Evolutionary conservation across 257 asterid genomes (phyloP).

Genomic region (Solanum okadae): DNA sequence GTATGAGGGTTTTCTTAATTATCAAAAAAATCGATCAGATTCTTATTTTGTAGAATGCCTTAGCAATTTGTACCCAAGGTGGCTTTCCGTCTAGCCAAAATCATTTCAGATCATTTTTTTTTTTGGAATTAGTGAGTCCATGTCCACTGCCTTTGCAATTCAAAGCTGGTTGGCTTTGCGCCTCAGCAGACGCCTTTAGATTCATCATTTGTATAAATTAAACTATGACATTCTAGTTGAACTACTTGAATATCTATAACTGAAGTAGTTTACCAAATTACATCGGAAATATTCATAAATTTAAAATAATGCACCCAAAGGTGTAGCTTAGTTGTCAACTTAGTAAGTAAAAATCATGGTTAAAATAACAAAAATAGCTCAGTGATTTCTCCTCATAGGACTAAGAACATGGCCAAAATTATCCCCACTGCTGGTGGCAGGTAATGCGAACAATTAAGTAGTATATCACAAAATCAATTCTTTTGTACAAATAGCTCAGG

Average conservation of each 20-base stretch:
- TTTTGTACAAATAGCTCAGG: not conserved
- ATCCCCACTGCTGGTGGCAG: not conserved
- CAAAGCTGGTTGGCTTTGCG: not conserved
- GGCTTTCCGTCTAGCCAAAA: not conserved
- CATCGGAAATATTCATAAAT: not conserved
- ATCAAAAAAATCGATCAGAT: not conserved
- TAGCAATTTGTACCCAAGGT: not conserved
- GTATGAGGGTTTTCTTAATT: not conserved
- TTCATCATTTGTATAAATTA: not conserved
- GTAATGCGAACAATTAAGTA: not conserved
- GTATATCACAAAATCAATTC: not conserved
- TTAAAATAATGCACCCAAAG: not conserved
- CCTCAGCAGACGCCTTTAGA: not conserved
- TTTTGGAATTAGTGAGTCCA: not conserved
- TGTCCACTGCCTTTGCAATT: not conserved
- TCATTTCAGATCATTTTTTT: not conserved
- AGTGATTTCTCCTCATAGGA: not conserved
- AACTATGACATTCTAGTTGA: not conserved
- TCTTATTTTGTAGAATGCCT: not conserved
- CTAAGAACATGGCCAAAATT: not conserved
- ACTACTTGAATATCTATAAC: not conserved
- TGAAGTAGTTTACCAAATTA: not conserved
- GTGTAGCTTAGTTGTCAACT: not conserved
- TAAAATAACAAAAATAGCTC: not conserved
- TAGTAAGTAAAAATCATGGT: not conserved